Conservation (phyloP, 2,329 filamentous ascomycete species). For the Aspergillus aculeatinus region DNA sequence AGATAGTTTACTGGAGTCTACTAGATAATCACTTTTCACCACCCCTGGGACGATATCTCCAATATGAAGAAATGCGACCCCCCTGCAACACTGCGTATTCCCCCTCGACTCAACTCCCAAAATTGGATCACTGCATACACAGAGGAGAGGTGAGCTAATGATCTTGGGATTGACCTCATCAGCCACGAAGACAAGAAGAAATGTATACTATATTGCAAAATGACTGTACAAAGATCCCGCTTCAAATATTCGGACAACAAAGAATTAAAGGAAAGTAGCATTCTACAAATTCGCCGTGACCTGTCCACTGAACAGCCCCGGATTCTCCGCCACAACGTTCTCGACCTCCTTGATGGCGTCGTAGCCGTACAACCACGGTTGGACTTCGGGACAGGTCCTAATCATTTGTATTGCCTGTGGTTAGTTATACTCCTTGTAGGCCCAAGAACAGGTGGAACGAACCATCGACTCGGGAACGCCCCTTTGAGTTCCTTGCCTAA, state of each 20-base stretch:
- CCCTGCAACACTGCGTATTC: no score
- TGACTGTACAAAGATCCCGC: no score
- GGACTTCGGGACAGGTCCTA: constrained; percentile 60
- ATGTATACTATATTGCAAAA: no score
- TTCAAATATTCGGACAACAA: neutral
- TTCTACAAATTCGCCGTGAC: constrained; percentile 8
- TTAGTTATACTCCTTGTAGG: neutral
- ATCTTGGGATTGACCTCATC: no score
- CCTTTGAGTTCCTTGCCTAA: constrained; percentile 53
- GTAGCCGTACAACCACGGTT: constrained; percentile 66
- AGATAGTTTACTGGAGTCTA: no score
- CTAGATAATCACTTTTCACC: no score
- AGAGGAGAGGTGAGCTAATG: no score
- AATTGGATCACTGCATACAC: no score
- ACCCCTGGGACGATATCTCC: no score
- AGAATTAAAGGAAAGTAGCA: neutral
- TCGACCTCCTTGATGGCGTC: constrained; percentile 59
- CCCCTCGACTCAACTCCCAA: no score
- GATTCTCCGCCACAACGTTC: constrained; percentile 31
- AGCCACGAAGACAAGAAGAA: no score
- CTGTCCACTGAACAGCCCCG: constrained; percentile 18
- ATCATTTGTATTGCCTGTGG: neutral
- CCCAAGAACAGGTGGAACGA: constrained; percentile 2
- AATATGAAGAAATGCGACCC: no score
- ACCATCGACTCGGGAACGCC: constrained; percentile 63